A percentile compares a stretch with the other conserved stretches of the same genome.
phyloP scores from a whole-genome alignment of 306 rosid genomes.

The Cucurbita pepo region DNA sequence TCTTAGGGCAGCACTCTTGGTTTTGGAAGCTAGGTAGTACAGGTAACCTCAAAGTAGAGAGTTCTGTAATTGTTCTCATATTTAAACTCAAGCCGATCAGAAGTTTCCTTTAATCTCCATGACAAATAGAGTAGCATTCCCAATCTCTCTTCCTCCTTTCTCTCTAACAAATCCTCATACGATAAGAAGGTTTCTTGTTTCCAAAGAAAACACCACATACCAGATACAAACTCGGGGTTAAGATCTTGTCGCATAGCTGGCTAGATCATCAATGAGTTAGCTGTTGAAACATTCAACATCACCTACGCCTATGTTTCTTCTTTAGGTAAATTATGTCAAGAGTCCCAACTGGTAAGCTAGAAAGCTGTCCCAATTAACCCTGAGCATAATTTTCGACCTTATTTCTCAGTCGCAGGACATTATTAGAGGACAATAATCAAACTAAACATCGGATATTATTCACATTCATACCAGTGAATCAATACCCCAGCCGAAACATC shows the following conservation, averaged over 20 bases:
- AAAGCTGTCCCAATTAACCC: neutral
- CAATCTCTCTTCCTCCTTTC: neutral
- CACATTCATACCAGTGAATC: neutral
- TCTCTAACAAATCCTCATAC: neutral
- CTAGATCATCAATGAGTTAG: neutral
- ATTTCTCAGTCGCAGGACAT: neutral
- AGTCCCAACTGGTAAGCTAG: neutral
- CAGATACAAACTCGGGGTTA: neutral
- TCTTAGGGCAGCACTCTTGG: neutral
- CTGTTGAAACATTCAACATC: neutral
- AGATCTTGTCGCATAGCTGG: neutral
- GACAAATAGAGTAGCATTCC: neutral
- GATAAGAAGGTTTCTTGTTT: neutral
- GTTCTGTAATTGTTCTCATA: neutral
- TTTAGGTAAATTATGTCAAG: neutral
- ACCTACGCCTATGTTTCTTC: neutral
- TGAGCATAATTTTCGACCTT: neutral
- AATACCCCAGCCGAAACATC: neutral
- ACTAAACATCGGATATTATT: neutral
- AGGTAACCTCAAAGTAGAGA: neutral
- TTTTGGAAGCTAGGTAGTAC: neutral
- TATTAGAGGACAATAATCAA: neutral
- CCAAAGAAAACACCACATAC: neutral
- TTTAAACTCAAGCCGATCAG: neutral
- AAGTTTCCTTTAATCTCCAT: neutral